These are phyloP conservation scores for Vaucheria bursata DNA, from an alignment of 352 stramenopile species.

Conservation along the genomic window DNA sequence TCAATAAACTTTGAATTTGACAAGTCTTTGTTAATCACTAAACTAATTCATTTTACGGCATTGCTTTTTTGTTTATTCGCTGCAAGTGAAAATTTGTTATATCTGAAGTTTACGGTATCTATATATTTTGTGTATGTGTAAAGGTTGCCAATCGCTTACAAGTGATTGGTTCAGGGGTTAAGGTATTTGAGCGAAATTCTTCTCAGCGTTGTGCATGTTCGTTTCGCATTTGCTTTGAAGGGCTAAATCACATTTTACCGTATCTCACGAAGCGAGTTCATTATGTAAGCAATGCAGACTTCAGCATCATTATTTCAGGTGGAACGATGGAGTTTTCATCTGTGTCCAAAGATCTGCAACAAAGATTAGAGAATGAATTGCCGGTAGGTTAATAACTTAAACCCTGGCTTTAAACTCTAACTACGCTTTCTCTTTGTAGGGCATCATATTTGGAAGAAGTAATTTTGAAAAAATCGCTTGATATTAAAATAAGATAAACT, in stretches of 20 bases:
- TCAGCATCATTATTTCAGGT: not conserved
- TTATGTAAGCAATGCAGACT: not conserved
- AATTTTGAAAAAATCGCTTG: no score
- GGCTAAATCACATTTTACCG: constrained; percentile 67
- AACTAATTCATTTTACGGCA: no score
- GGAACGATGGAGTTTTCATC: not conserved
- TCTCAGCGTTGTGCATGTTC: constrained; percentile 58
- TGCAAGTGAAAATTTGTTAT: no score
- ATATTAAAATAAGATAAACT: no score
- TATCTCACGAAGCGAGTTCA: constrained; percentile 72
- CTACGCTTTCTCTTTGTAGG: no score
- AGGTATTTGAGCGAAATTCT: constrained; percentile 80
- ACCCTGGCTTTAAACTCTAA: no score
- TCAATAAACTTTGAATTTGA: no score
- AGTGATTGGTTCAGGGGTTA: constrained; percentile 78
- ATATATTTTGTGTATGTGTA: no score
- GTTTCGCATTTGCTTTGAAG: constrained; percentile 77
- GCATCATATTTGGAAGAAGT: no score
- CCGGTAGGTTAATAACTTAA: not conserved
- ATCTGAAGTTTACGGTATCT: no score
- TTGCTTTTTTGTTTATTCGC: no score
- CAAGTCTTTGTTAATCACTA: no score
- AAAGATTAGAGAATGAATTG: not conserved
- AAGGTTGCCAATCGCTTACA: constrained; percentile 33
- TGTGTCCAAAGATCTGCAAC: not conserved